Evolutionary conservation across 768 basidiomycete genomes (phyloP).

Genomic region (Floccularia luteovirens): DNA sequence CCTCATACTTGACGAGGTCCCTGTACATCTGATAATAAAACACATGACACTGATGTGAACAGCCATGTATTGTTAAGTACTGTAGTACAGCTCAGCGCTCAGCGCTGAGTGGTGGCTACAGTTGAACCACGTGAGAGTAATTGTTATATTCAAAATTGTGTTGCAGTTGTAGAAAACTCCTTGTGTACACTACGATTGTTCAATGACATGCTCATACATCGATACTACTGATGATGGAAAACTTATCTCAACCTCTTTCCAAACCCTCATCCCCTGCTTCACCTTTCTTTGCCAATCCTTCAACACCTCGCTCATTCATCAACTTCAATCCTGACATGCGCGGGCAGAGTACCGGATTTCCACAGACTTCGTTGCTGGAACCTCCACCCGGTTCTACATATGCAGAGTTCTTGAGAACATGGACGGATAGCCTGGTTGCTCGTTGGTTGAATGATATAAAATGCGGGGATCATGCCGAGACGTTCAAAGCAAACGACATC

Average conservation of each 20-base stretch:
- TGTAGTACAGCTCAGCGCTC: no score
- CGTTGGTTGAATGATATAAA: constrained; percentile 76
- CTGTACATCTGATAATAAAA: no score
- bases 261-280: constrained; percentile 37
- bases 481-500: constrained; percentile 85
- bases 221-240: constrained; percentile 20
- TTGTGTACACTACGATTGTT: background rate
- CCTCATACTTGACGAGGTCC: no score
- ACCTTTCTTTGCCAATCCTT: constrained; percentile 20
- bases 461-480: constrained; percentile 56
- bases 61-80: no score
- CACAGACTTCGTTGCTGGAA: constrained; percentile 41
- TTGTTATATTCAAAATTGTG: no score
- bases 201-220: no score
- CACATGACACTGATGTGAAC: no score
- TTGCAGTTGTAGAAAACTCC: background rate
- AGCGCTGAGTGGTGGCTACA: no score
- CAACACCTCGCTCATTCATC: constrained; percentile 30
- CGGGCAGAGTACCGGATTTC: constrained; percentile 34
- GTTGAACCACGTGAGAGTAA: no score
- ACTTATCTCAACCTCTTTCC: constrained; percentile 27
- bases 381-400: constrained; percentile 54
- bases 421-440: constrained; percentile 65
- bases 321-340: constrained; percentile 26
- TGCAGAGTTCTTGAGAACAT: constrained; percentile 58